These are phyloP conservation scores for Vitis hybrid DNA, from an alignment of 177 flowering plant genomes.

Conservation along the genomic window DNA sequence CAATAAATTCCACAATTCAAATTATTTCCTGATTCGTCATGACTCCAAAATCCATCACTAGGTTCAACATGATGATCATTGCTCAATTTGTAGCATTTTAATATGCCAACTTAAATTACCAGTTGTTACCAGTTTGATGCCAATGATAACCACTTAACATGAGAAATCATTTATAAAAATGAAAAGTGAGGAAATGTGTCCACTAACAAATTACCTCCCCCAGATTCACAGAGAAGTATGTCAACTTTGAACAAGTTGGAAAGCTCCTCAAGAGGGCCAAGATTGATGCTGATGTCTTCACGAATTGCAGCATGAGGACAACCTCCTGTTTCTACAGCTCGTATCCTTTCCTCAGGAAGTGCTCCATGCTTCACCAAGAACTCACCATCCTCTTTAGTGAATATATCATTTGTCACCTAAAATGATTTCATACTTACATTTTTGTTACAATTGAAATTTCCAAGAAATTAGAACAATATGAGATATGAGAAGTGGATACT, in stretches of 20 bases:
- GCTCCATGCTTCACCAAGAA: slow-evolving; percentile 91
- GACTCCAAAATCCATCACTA: no score
- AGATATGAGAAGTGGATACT: background rate
- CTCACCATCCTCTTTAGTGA: slow-evolving; percentile 98
- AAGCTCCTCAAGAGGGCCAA: slow-evolving; percentile 98
- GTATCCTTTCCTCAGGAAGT: slow-evolving; percentile 93
- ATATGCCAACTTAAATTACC: background rate
- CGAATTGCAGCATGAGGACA: slow-evolving; percentile 99
- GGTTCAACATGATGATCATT: background rate
- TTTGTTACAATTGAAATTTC: background rate
- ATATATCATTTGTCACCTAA: slow-evolving; percentile 96
- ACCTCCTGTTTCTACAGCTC: slow-evolving; percentile 99
- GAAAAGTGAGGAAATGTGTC: no score
- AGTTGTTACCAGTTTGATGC: background rate
- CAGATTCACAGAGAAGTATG: slow-evolving; percentile 97
- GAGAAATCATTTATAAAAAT: background rate
- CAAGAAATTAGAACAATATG: background rate
- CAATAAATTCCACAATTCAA: background rate
- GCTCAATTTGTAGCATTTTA: background rate
- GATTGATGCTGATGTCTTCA: slow-evolving; percentile 96
- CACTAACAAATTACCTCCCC: slow-evolving; percentile 66
- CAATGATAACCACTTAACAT: background rate
- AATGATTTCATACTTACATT: background rate
- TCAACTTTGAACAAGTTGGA: slow-evolving; percentile 85
- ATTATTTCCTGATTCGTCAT: no score